Base-by-base conservation (phyloP, 2,329 filamentous ascomycete species). In the Neofusicoccum laricinum region DNA sequence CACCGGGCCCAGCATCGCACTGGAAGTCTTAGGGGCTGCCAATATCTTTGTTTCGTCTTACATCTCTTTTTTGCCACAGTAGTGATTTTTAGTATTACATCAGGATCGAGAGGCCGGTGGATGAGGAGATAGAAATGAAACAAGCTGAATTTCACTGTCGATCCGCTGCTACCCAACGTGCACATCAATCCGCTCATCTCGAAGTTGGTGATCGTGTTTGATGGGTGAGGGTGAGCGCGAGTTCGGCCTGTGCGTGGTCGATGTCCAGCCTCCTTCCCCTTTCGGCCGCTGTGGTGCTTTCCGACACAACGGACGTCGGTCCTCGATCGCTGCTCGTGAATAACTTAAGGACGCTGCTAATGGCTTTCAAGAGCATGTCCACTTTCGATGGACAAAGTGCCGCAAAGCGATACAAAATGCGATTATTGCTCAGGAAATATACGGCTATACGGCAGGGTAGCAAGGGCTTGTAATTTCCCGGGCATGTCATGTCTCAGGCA, bases 11-110 rank as follows among this genome's bases (percentile, higher is more conserved):
- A 36, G 30, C 30, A 38, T 51, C 32, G 11, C 10, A 59, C 51
- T 41, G 51, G 40, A 45, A 43, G 25, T 34, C 41, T 14, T 17
- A 46, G 30, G 40, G 55, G 41, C 55, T 59, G 55, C 40, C 25
- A 36, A 45, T 43, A 59, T 58, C 21, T 59, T 21, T 45, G 55
- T 45, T 59, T 59, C 55, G 55, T 34, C 41, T 59, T 46, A 46
- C 55, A 59, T 36, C n/a, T 46, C 41, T 46, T 59, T 30, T 46
- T 59, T 36, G 55, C 55, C 55, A 48, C 25, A 59, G 55, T 59
- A 59, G 55, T 48, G 55, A 46, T 32, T 59, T 59, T 59, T 59
- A 59, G 55, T 59, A 59, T 59, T 36, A 46, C n/a, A 59, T 19
- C n/a, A 21, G 38, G 55, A 36, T n/a, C 8, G 41, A 25, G 41